Conservation (phyloP, 1,284 basidiomycete genomes). For the Ceratobasidium sp. region DNA sequence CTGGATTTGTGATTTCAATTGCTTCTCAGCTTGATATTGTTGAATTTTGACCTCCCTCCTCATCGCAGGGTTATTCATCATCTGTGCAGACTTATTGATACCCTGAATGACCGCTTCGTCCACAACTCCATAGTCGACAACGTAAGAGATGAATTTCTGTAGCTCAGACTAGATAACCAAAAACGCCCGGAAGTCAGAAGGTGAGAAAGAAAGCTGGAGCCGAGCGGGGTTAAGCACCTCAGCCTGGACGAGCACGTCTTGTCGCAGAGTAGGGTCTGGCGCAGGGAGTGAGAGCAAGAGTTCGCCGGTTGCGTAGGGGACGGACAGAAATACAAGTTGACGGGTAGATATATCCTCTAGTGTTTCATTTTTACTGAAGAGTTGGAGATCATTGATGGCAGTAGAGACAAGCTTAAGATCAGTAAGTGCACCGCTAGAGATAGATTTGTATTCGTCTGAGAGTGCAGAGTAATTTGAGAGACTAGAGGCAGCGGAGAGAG, state of each 20-base stretch:
- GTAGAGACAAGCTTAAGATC: constrained; percentile 65
- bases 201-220: constrained; percentile 33
- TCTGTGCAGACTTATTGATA: constrained; percentile 56
- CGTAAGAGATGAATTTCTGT: constrained; percentile 62
- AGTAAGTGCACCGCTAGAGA: constrained; percentile 50
- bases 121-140: constrained; percentile 78
- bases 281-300: constrained; percentile 74
- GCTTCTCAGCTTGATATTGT: constrained; percentile 87
- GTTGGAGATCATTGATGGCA: constrained; percentile 67
- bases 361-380: constrained; percentile 89
- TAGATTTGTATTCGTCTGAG: constrained; percentile 20
- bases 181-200: constrained; percentile 23
- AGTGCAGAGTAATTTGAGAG: constrained; percentile 28
- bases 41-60: constrained; percentile 87
- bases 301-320: constrained; percentile 78
- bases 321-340: constrained; percentile 82
- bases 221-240: constrained; percentile 62
- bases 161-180: constrained; percentile 63
- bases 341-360: constrained; percentile 85
- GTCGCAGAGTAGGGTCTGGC: constrained; percentile 67
- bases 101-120: constrained; percentile 6
- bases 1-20: constrained; percentile 74
- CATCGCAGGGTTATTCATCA: constrained; percentile 70
- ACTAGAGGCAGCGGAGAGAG: constrained; percentile 22
- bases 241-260: constrained; percentile 64